phyloP scores from a whole-genome alignment of 2,329 filamentous ascomycete species.

The Arthrobotrys megalospora region DNA sequence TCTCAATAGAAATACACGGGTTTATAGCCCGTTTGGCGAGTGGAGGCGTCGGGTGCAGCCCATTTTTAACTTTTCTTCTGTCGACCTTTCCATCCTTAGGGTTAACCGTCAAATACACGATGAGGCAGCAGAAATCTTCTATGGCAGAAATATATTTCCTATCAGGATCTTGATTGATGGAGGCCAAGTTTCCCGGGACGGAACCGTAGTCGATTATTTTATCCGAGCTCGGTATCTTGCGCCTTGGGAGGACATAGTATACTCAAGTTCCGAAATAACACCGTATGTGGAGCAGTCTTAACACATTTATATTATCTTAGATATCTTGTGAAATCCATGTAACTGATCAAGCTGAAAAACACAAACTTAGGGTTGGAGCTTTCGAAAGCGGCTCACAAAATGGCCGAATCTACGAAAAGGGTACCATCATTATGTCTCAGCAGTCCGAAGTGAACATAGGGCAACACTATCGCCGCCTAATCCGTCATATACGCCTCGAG shows the following conservation, averaged over 20 bases:
- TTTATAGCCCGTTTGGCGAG: background rate
- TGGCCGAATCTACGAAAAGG: too few species aligned
- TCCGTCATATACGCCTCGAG: background rate
- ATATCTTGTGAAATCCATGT: too few species aligned
- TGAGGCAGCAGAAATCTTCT: slow-evolving; percentile 25
- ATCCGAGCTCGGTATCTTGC: slow-evolving; percentile 1
- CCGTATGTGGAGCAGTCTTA: slow-evolving; percentile 1
- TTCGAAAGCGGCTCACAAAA: background rate
- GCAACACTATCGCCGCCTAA: background rate
- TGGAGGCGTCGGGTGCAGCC: background rate
- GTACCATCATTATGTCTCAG: background rate
- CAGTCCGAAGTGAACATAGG: background rate
- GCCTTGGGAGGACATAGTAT: slow-evolving; percentile 20
- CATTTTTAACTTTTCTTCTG: background rate
- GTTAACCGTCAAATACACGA: slow-evolving; percentile 21
- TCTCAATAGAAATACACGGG: background rate
- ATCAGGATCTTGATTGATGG: slow-evolving; percentile 11
- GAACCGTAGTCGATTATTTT: background rate
- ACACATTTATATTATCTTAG: background rate
- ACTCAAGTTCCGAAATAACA: background rate
- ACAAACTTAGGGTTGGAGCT: background rate
- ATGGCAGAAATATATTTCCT: slow-evolving; percentile 16
- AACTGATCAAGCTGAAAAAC: background rate
- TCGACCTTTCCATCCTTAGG: slow-evolving; percentile 10
- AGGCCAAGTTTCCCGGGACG: too few species aligned